These are phyloP conservation scores for Sambucus nigra DNA, from an alignment of 129 eudicot genomes.

Conservation along the genomic window DNA sequence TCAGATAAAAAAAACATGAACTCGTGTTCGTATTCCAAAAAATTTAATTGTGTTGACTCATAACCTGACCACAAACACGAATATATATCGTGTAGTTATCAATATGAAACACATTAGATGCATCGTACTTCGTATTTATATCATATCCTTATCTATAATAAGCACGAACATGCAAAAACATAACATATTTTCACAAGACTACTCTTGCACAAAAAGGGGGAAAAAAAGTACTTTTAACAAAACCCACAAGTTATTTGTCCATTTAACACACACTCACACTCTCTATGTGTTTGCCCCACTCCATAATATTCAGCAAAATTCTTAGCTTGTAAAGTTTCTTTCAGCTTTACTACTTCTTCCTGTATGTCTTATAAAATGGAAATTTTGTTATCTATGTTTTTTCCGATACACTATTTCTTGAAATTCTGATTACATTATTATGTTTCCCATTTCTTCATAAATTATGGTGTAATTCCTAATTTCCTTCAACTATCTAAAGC, in stretches of 20 bases:
- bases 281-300: slow-evolving; percentile 36
- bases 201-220: too few relatives aligned
- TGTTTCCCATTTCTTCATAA: not conserved
- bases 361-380: too few relatives aligned
- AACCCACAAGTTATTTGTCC: slow-evolving; percentile 7
- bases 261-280: slow-evolving; percentile 6
- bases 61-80: too few relatives aligned
- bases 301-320: slow-evolving; percentile 28
- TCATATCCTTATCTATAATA: too few relatives aligned
- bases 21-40: too few relatives aligned
- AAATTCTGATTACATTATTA: slow-evolving; percentile 2
- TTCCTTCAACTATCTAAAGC: slow-evolving; percentile 18
- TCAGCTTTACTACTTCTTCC: slow-evolving; percentile 12
- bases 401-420: slow-evolving; percentile 13
- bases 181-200: too few relatives aligned
- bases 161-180: too few relatives aligned
- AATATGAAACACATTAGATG: too few relatives aligned
- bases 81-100: too few relatives aligned
- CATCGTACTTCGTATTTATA: too few relatives aligned
- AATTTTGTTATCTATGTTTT: slow-evolving; percentile 1
- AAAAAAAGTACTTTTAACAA: not conserved
- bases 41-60: too few relatives aligned
- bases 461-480: not conserved
- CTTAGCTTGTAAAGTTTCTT: slow-evolving; percentile 11
- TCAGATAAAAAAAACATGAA: too few relatives aligned